Conservation (phyloP, 257 asterid genomes). For the Solanum chmielewskii region DNA sequence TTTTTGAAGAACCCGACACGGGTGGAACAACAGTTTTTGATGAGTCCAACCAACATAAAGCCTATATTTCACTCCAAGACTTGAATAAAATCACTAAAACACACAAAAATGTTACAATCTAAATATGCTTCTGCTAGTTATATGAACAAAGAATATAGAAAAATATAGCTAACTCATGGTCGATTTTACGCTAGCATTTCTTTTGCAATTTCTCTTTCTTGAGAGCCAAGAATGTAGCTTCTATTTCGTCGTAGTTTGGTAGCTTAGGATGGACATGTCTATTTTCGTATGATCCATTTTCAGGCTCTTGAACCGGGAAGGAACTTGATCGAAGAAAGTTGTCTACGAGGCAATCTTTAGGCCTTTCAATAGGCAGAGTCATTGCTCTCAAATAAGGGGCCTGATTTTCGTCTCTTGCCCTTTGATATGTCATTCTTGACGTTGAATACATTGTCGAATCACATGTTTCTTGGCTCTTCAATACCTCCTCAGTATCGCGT, state of each 20-base stretch:
- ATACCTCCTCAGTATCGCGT: neutral
- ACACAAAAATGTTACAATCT: neutral
- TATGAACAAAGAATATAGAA: neutral
- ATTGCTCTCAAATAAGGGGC: constrained; percentile 18
- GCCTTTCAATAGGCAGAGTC: constrained; percentile 36
- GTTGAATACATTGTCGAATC: neutral
- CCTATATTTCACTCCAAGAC: neutral
- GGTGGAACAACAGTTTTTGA: too few species aligned
- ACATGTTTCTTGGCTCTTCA: neutral
- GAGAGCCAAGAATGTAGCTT: constrained; percentile 52
- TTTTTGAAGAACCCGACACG: too few species aligned
- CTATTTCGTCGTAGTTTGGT: constrained; percentile 75
- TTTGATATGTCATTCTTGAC: neutral
- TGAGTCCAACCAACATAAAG: too few species aligned
- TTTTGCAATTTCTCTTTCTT: constrained; percentile 34
- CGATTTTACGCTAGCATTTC: neutral
- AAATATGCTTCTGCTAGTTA: neutral
- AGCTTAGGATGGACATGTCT: constrained; percentile 82
- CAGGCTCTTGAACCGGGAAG: constrained; percentile 17
- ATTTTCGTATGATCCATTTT: neutral
- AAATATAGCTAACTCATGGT: neutral
- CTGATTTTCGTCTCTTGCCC: neutral
- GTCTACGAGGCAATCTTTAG: constrained; percentile 10
- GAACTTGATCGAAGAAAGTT: constrained; percentile 36
- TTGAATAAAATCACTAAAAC: neutral